Conservation (phyloP, 2,329 filamentous ascomycete species). For the Plectosphaerella plurivora region DNA sequence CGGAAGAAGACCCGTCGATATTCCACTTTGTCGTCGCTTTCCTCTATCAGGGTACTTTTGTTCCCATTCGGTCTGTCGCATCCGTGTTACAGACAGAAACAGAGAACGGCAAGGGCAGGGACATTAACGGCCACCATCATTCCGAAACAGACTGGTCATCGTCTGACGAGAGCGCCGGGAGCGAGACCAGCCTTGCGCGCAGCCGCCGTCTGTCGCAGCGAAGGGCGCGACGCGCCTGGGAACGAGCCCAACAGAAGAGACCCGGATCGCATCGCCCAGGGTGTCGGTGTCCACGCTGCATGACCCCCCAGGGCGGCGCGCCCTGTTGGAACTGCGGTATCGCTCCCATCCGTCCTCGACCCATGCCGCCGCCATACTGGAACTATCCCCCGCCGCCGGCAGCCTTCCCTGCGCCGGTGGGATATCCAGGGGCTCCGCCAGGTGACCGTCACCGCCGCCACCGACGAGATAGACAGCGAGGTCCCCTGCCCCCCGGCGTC, state of each 20-base stretch:
- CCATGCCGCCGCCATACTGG: slow-evolving; percentile 11
- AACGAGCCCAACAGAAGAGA: slow-evolving; percentile 35
- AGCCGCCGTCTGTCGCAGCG: slow-evolving; percentile 26
- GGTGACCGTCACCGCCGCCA: slow-evolving; percentile 9
- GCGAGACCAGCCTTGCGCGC: slow-evolving; percentile 28
- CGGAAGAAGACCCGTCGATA: slow-evolving; percentile 45
- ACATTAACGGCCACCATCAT: slow-evolving; percentile 21
- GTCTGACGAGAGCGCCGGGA: slow-evolving; percentile 23
- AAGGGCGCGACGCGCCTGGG: slow-evolving; percentile 28
- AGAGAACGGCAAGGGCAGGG: slow-evolving; percentile 38
- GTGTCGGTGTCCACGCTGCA: slow-evolving; percentile 38
- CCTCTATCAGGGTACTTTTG: slow-evolving; percentile 41
- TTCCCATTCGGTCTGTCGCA: slow-evolving; percentile 38
- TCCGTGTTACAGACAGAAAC: slow-evolving; percentile 29
- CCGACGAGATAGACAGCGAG: slow-evolving; percentile 7
- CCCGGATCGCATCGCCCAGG: slow-evolving; percentile 38
- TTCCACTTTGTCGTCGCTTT: slow-evolving; percentile 49
- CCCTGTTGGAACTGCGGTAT: slow-evolving; percentile 38
- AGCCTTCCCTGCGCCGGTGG: slow-evolving; percentile 6
- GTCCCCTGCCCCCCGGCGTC: slow-evolving; percentile 8
- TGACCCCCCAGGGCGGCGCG: slow-evolving; percentile 19
- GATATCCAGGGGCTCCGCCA: slow-evolving; percentile 6
- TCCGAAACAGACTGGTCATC: slow-evolving; percentile 27
- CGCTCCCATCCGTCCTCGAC: slow-evolving; percentile 18
- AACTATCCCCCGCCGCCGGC: slow-evolving; percentile 12